Conservation (phyloP, 768 basidiomycete genomes). For the Pisolithus microcarpus region DNA sequence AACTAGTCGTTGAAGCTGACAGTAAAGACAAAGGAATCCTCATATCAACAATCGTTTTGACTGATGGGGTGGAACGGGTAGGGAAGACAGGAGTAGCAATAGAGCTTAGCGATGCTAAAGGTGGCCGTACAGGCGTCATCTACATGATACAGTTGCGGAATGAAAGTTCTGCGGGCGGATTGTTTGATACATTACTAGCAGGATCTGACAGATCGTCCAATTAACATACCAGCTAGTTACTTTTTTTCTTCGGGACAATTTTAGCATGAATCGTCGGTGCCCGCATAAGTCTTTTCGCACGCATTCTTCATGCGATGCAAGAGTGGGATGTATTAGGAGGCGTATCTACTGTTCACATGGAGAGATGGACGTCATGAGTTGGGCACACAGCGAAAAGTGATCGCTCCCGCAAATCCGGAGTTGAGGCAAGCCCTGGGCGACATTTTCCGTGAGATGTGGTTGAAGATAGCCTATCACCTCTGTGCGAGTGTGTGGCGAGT, state of each 20-base stretch:
- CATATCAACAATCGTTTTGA: slow-evolving; percentile 93
- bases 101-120: slow-evolving; percentile 80
- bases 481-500: slow-evolving; percentile 30
- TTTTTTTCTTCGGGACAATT: not conserved
- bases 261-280: not conserved
- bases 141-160: slow-evolving; percentile 97
- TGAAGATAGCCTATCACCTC: slow-evolving; percentile 49
- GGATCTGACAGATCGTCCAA: slow-evolving; percentile 68
- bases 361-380: slow-evolving; percentile 33
- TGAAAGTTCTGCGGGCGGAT: slow-evolving; percentile 73
- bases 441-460: slow-evolving; percentile 50
- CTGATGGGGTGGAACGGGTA: slow-evolving; percentile 96
- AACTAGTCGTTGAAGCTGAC: slow-evolving; percentile 90
- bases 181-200: slow-evolving; percentile 81
- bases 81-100: slow-evolving; percentile 97
- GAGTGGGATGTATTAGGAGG: too few relatives aligned
- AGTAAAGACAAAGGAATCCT: slow-evolving; percentile 67
- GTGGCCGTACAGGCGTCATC: slow-evolving; percentile 85
- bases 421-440: slow-evolving; percentile 73
- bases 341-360: slow-evolving; percentile 1
- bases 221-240: not conserved
- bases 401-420: slow-evolving; percentile 78
- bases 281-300: not conserved
- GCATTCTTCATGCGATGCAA: not conserved
- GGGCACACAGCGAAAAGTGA: slow-evolving; percentile 73